These are phyloP conservation scores for Pharnaceum exiguum DNA, from an alignment of 148 eudicot genomes.

Conservation along the genomic window DNA sequence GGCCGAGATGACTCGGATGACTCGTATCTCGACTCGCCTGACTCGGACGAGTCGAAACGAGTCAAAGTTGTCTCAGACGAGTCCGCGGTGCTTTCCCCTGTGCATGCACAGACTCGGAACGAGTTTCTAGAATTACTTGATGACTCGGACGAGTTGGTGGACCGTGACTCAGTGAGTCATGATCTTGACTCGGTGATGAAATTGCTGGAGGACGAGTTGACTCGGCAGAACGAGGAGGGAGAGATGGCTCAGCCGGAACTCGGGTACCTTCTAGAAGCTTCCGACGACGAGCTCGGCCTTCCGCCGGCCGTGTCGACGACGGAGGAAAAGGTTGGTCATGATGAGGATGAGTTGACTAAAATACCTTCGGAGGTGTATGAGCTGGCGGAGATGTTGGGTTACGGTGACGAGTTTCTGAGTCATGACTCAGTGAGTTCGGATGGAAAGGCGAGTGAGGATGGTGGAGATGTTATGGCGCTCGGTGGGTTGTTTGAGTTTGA, in stretches of 20 bases:
- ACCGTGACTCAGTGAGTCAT: slow-evolving; percentile 10
- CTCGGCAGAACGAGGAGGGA: not conserved
- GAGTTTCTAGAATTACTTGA: slow-evolving; percentile 27
- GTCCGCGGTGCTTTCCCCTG: not conserved
- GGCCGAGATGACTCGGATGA: slow-evolving; percentile 2
- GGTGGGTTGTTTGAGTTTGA: slow-evolving; percentile 12
- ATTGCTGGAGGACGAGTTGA: slow-evolving; percentile 38
- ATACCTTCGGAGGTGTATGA: not conserved
- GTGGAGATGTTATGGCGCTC: too few species aligned
- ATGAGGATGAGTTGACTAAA: not conserved
- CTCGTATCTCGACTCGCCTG: too few species aligned
- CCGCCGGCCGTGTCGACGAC: slow-evolving; percentile 23
- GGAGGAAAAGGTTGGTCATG: not conserved
- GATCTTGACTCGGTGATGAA: slow-evolving; percentile 40
- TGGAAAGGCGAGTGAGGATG: not conserved
- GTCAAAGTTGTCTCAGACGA: slow-evolving; percentile 1
- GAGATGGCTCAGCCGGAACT: slow-evolving; percentile 22
- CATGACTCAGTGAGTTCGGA: not conserved
- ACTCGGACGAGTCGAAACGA: slow-evolving; percentile 12
- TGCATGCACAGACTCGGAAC: not conserved
- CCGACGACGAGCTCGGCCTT: slow-evolving; percentile 46
- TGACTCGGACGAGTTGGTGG: slow-evolving; percentile 19
- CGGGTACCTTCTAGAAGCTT: slow-evolving; percentile 42
- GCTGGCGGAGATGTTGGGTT: not conserved
- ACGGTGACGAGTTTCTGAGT: slow-evolving; percentile 15